Percentiles rank a stretch among this genome's conserved stretches.
phyloP scores from a whole-genome alignment of 331 rosid genomes.

The Pyracantha coccinea region DNA sequence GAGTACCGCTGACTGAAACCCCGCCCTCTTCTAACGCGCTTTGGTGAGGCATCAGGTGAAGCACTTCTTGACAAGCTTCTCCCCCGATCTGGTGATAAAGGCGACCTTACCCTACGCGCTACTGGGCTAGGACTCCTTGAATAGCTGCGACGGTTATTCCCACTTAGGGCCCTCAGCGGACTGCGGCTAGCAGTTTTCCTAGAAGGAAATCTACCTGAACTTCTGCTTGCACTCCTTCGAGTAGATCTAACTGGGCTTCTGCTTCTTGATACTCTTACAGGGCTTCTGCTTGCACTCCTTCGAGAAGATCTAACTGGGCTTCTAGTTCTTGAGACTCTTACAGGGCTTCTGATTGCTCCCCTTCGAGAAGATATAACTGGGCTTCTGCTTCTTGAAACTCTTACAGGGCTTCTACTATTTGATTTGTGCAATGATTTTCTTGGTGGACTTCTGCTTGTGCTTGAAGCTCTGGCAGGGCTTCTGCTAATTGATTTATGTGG shows the following conservation, averaged over 20 bases:
- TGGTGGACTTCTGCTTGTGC: slow-evolving; percentile 35
- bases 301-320: slow-evolving; percentile 28
- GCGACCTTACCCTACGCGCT: slow-evolving; percentile 55
- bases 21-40: slow-evolving; percentile 86
- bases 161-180: slow-evolving; percentile 32
- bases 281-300: slow-evolving; percentile 35
- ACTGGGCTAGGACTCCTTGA: slow-evolving; percentile 81
- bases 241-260: slow-evolving; percentile 56
- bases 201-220: slow-evolving; percentile 48
- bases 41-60: slow-evolving; percentile 79
- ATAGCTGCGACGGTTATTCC: slow-evolving; percentile 47
- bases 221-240: slow-evolving; percentile 64
- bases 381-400: slow-evolving; percentile 36
- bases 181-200: slow-evolving; percentile 44
- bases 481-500: slow-evolving; percentile 32
- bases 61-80: slow-evolving; percentile 79
- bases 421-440: too few relatives aligned
- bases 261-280: slow-evolving; percentile 30
- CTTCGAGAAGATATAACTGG: slow-evolving; percentile 22
- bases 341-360: background rate
- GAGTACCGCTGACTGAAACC: slow-evolving; percentile 94
- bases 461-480: slow-evolving; percentile 40
- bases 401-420: slow-evolving; percentile 45
- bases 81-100: slow-evolving; percentile 33
- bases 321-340: slow-evolving; percentile 1